Evolutionary conservation across 768 basidiomycete genomes (phyloP), one percentile per base, ranked within the genome.

Genomic region (Boletus pseudo-olivaceus): DNA sequence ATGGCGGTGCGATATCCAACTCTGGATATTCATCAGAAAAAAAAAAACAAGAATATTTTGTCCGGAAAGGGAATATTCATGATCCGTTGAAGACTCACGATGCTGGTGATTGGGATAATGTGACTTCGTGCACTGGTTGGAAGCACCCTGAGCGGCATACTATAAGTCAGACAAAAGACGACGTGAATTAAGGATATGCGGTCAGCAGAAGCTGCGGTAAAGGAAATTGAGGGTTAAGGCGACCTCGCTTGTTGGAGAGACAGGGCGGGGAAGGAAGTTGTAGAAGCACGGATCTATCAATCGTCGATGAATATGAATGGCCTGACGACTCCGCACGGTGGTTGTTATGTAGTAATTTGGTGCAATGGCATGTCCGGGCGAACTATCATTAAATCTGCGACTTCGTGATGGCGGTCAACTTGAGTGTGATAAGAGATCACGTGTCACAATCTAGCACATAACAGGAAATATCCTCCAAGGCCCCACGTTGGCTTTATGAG

Each of bases 371-470:
- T n/a, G 17, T 17, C 35, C 9, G 11, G n/a, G 33, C 6, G 37
- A 35, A 35, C 23, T n/a, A n/a, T n/a, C n/a, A n/a, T n/a, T n/a
- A n/a, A 23, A 23, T 23, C 23, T 23, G 23, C 23, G 23, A 35
- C 27, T 3, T 14, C 9, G 9, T 17, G 42, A 17, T 42, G 17
- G 54, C 29, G 8, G 17, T 7, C 14, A 20, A 15, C 19, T 20
- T 23, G 23, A 23, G 2, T 27, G 19, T 19, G 19, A 45, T 43
- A 27, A 26, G 7, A 8, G 33, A n/a, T 59, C 61, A 60, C 61
- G 61, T 63, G 60, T 4, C 29, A 19, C 5, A 11, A 20, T 26
- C 11, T 30, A 12, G 17, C 20, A 26, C 47, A 40, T 33, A 49
- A 41, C 12, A 17, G 32, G 52, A 46, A 48, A 49, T 33, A 12